Evolutionary conservation across 441 rosid species (phyloP).

Genomic region (California macrophylla): DNA sequence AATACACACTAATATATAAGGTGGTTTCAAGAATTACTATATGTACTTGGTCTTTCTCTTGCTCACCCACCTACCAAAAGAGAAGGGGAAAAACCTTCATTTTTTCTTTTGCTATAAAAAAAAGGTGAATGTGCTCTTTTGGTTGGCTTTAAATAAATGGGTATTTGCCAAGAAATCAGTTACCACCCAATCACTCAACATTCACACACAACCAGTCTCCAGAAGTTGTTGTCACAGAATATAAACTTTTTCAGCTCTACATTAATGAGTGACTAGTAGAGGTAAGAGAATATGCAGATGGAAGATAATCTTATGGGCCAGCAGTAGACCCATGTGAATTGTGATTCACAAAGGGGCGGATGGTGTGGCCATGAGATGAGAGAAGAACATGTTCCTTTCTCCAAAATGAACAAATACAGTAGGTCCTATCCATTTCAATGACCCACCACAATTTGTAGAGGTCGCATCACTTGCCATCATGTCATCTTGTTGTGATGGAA

Average conservation of each 20-base stretch:
- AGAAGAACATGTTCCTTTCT: background rate
- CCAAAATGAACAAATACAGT: background rate
- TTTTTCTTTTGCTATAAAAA: background rate
- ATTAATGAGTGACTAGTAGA: background rate
- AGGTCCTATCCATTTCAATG: background rate
- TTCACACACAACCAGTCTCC: background rate
- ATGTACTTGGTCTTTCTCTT: background rate
- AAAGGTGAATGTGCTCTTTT: background rate
- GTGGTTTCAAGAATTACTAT: background rate
- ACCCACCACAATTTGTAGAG: background rate
- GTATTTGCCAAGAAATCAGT: conserved; percentile 4
- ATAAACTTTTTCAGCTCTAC: background rate
- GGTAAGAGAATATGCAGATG: background rate
- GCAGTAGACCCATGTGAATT: background rate
- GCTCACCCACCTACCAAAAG: conserved; percentile 17
- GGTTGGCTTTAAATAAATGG: conserved; percentile 1
- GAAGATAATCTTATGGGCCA: background rate
- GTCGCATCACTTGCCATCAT: background rate
- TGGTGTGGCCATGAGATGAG: conserved; percentile 1
- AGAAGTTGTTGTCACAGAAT: background rate
- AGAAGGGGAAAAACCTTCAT: background rate
- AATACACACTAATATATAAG: background rate
- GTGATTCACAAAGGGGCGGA: background rate
- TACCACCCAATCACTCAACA: background rate
- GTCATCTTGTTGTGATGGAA: background rate